Base-by-base conservation (phyloP, 257 asterid genomes). In the Linaria vulgaris region DNA sequence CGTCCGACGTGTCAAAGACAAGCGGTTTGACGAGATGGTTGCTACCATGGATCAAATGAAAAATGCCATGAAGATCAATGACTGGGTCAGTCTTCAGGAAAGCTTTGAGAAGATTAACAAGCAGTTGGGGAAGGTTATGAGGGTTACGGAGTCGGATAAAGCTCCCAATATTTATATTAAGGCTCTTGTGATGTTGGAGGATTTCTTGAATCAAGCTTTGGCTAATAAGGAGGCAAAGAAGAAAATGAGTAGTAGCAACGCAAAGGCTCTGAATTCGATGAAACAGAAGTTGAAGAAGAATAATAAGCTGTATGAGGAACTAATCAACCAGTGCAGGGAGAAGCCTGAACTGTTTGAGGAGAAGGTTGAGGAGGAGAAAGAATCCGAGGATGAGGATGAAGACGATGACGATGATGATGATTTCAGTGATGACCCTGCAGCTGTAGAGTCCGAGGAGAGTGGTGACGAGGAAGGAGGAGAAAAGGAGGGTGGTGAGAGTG, bases 231-330 rank as follows among this genome's bases (percentile, higher is more conserved):
- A 94, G 78, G 94, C 96, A 0, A 94, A 88, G 85, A 94, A 94
- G 85, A 94, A 89, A 79, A 94, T 94, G 99, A 94, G 97, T 63
- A 85, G 85, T 39, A 94, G 94, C 64, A 94, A 94, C 76, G 95
- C 99, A 0, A 90, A 89, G 84, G 99, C 94, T 49, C 68, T 90
- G 82, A 89, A 92, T 80, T 75, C 95, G 0, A 89, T 92, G 99
- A 92, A 92, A 60, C 99, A 87, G 80, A 90, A 87, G 79, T 58
- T 94, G 53, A 94, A 94, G 79, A 94, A 90, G 82, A 94, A 87
- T 70, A 90, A 90, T 64, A 87, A 80, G 76, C 82, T 69, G 64
- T 87, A 83, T 37, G 99, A 90, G 79, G 97, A 94, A 43, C 16
- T 74, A 80, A 87, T 94, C 63, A 81, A 71, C 67, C 82, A 80